Evolutionary conservation across 306 rosid species (phyloP).

Genomic region (Ziziphus jujuba): DNA sequence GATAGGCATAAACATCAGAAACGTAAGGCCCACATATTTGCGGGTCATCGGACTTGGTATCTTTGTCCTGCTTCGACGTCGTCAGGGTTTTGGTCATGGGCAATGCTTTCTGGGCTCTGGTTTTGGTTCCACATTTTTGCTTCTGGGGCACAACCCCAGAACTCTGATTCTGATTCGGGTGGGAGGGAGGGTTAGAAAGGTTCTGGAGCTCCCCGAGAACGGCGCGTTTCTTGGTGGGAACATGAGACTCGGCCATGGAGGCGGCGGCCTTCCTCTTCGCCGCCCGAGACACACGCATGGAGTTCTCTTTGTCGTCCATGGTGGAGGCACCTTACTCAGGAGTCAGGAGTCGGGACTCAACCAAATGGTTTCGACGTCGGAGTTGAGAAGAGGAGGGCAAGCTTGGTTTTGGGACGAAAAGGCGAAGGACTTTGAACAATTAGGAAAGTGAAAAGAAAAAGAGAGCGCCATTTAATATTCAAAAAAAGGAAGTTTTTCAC

Average conservation of each 20-base stretch:
- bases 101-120: constrained; percentile 15
- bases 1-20: constrained; percentile 69
- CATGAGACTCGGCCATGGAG: constrained; percentile 16
- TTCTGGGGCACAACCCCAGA: constrained; percentile 2
- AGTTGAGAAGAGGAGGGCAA: too few relatives aligned
- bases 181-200: constrained; percentile 11
- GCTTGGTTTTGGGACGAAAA: not conserved
- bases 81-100: not conserved
- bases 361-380: not conserved
- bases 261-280: constrained; percentile 32
- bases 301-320: constrained; percentile 30
- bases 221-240: constrained; percentile 46
- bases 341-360: too few relatives aligned
- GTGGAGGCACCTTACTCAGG: not conserved
- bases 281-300: constrained; percentile 27
- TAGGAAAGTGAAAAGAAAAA: not conserved
- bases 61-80: not conserved
- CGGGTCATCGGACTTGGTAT: constrained; percentile 41
- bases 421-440: not conserved
- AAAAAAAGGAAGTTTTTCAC: not conserved
- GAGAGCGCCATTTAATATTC: constrained; percentile 26
- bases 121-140: constrained; percentile 20
- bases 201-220: constrained; percentile 53
- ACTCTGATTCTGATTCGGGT: not conserved
- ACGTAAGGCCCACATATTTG: constrained; percentile 59